A percentile compares a stretch with the other conserved stretches of the same genome.
phyloP scores from a whole-genome alignment of 805 yeast species.

The Wickerhamomyces ciferrii region DNA sequence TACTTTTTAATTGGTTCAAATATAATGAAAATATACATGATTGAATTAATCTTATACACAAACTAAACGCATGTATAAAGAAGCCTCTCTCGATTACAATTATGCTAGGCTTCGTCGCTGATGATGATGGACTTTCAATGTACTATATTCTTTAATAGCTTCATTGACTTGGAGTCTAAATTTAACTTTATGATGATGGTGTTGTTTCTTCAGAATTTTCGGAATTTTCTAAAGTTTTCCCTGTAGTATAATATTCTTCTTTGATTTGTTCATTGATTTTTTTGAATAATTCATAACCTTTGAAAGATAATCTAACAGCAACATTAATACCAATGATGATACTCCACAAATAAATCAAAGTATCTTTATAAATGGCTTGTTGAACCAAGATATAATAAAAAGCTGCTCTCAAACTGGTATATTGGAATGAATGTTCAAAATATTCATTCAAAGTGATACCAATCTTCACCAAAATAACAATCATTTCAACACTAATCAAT shows the following conservation, averaged over 20 bases:
- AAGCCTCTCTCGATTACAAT: too few species aligned
- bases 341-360: slow-evolving; percentile 17
- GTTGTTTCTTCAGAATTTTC: not conserved
- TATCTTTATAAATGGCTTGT: not conserved
- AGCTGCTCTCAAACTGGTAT: slow-evolving; percentile 13
- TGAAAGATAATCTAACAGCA: not conserved
- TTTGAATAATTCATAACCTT: slow-evolving; percentile 2
- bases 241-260: slow-evolving; percentile 51
- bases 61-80: too few species aligned
- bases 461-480: slow-evolving; percentile 13
- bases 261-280: slow-evolving; percentile 41
- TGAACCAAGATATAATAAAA: slow-evolving; percentile 8
- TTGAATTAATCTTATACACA: too few species aligned
- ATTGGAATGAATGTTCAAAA: slow-evolving; percentile 7
- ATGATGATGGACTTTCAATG: too few species aligned
- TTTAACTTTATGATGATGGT: not conserved
- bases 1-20: too few species aligned
- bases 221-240: slow-evolving; percentile 43
- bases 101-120: too few species aligned
- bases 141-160: too few species aligned
- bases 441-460: slow-evolving; percentile 14
- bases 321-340: slow-evolving; percentile 8
- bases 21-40: too few species aligned
- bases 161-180: not conserved
- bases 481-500: slow-evolving; percentile 1